Base-by-base conservation (phyloP, 306 rosid genomes). In the Datisca glomerata region DNA sequence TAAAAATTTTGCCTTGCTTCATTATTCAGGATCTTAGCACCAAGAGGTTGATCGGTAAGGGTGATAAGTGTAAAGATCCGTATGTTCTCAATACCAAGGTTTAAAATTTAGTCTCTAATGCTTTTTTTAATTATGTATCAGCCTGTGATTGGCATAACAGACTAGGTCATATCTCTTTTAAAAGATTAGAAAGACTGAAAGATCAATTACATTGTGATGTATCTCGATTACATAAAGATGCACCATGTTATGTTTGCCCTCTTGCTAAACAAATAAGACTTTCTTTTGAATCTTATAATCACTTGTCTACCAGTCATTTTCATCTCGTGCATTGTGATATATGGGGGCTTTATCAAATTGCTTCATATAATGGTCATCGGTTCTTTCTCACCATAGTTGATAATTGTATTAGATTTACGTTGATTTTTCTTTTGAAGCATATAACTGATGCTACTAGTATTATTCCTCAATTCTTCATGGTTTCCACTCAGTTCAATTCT, bases 381-480 rank as follows among this genome's bases (percentile, higher is more conserved):
- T 37, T 13, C 17, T 37, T 37, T 2, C 13, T 15, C 0, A 37
- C 42, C 2, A 0, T 37, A 14, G 42, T 37, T 14, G 42, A 37
- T 37, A 63, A 63, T 3, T 70, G 74, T 69, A n/a, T n/a, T n/a
- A n/a, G 31, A 25, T 25, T 25, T 25, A 25, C 31, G 4, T 25
- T 4, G 31, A 4, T 25, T 4, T 25, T 4, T 25, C 31, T 25
- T 25, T 4, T 25, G 8, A 25, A 25, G 8, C 31, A 25, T 8
- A 25, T 4, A 8, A 4, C 31, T 25, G 8, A 25, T 25, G 31
- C 8, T 25, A 4, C 6, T 25, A 8, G 8, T 25, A 25, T 25
- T 25, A 25, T 25, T 25, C 31, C 31, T 25, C 4, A 25, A 8
- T 25, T 25, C 8, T 25, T 25, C 8, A 8, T 25, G 31, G 31